Percentiles rank a stretch among this genome's conserved stretches.
These are phyloP conservation scores for Aspergillus vadensis DNA, from an alignment of 2,329 filamentous ascomycete genomes.

Conservation along the genomic window DNA sequence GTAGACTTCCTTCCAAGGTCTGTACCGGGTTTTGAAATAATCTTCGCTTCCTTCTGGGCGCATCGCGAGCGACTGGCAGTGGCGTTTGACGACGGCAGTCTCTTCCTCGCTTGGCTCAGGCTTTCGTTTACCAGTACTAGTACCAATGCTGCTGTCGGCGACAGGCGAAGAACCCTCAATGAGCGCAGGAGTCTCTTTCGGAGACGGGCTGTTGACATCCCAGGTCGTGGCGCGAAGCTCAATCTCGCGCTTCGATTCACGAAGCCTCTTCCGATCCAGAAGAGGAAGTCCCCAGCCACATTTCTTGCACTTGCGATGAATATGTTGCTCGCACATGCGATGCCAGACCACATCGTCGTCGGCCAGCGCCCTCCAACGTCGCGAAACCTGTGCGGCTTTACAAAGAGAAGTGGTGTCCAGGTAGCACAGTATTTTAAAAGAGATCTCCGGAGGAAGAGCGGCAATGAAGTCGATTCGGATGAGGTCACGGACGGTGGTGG, in stretches of 20 bases:
- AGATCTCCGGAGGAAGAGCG: slow-evolving; percentile 84
- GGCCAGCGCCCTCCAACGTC: slow-evolving; percentile 83
- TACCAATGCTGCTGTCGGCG: slow-evolving; percentile 1
- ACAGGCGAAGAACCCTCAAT: slow-evolving; percentile 2
- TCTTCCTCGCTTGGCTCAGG: slow-evolving; percentile 31
- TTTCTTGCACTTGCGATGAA: slow-evolving; percentile 88
- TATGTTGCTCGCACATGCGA: slow-evolving; percentile 96
- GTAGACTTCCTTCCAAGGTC: slow-evolving; percentile 97
- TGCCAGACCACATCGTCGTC: slow-evolving; percentile 98
- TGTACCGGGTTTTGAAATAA: slow-evolving; percentile 54
- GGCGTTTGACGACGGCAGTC: slow-evolving; percentile 33
- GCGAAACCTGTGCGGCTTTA: slow-evolving; percentile 92
- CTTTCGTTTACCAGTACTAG: slow-evolving; percentile 29
- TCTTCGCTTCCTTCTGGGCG: slow-evolving; percentile 39
- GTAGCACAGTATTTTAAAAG: slow-evolving; percentile 89
- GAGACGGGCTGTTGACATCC: slow-evolving; percentile 57
- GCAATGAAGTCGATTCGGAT: slow-evolving; percentile 97
- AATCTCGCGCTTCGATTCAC: slow-evolving; percentile 84
- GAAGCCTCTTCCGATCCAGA: slow-evolving; percentile 82
- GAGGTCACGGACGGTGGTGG: slow-evolving; percentile 85
- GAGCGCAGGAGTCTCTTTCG: slow-evolving; percentile 25
- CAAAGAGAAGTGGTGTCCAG: slow-evolving; percentile 93
- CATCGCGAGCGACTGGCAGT: slow-evolving; percentile 29
- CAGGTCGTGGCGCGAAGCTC: slow-evolving; percentile 67
- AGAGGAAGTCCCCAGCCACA: slow-evolving; percentile 94